A percentile compares a stretch with the other conserved stretches of the same genome.
These are phyloP conservation scores for Lachancea sp. DNA, from an alignment of 805 yeast species.

Conservation along the genomic window DNA sequence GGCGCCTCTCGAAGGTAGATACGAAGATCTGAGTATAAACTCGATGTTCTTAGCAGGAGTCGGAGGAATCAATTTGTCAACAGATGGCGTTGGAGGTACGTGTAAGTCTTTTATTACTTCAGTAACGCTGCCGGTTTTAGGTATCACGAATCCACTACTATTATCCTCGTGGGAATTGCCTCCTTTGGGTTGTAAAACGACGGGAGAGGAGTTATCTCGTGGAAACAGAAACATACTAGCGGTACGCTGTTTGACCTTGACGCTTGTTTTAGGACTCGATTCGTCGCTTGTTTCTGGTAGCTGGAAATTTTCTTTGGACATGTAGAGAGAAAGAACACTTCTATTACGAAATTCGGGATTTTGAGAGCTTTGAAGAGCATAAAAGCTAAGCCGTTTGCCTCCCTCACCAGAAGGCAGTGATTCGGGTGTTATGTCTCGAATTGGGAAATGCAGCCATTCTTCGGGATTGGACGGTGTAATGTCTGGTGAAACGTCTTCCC, in stretches of 20 bases:
- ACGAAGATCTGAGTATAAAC: slow-evolving; percentile 30
- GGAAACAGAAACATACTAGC: slow-evolving; percentile 30
- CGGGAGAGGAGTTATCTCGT: slow-evolving; percentile 19
- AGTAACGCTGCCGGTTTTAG: slow-evolving; percentile 21
- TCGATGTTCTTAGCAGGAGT: slow-evolving; percentile 65
- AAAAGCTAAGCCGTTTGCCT: slow-evolving; percentile 26
- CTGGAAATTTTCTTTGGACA: slow-evolving; percentile 18
- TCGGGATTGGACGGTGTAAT: slow-evolving; percentile 14
- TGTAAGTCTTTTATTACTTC: slow-evolving; percentile 27
- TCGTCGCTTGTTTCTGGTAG: slow-evolving; percentile 11
- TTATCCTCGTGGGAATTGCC: neutral
- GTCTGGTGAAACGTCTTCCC: slow-evolving; percentile 24
- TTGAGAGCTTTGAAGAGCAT: slow-evolving; percentile 27
- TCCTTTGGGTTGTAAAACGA: neutral
- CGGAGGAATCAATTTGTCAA: slow-evolving; percentile 46
- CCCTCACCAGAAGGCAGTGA: slow-evolving; percentile 11
- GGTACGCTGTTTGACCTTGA: slow-evolving; percentile 15
- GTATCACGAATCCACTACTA: slow-evolving; percentile 7
- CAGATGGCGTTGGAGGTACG: slow-evolving; percentile 44
- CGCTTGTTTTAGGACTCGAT: neutral
- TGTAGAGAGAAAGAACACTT: slow-evolving; percentile 27
- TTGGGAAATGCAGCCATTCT: slow-evolving; percentile 21
- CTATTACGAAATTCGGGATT: slow-evolving; percentile 30
- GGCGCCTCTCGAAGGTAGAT: slow-evolving; percentile 16
- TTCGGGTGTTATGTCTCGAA: slow-evolving; percentile 21